Evolutionary conservation across 768 basidiomycete genomes (phyloP), one percentile per base, ranked within the genome.

Genomic region (Auriscalpium vulgare): DNA sequence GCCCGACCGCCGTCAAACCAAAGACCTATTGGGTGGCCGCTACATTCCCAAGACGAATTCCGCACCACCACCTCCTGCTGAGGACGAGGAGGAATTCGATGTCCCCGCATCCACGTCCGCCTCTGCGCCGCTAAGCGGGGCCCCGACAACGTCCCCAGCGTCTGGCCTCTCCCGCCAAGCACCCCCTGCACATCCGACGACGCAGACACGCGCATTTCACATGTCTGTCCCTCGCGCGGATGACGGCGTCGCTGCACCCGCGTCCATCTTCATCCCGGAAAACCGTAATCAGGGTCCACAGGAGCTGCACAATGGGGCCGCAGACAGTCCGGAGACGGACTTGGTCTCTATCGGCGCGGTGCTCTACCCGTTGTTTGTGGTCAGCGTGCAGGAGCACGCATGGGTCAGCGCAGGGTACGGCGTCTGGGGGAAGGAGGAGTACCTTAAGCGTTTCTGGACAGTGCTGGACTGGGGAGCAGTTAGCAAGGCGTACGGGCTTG

Each of bases 351-450:
- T 75, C n/a, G 87, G 85, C 36, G 76, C 79, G 36, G 71, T 73
- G 13, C 69, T 95, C 43, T 83, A 76, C 66, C 92, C 92, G 19
- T 67, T 95, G 54, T 84, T 91, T 68, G 89, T 87, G 59, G 66
- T 93, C 51, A 83, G 84, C 45, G 80, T 90, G 5, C 81, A 92
- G 62, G 91, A 93, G 68, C 92, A 91, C 62, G 85, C 87, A 29
- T 95, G 91, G 90, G 75, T 95, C 65, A 75, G 77, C 50, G 85
- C 87, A 19, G 89, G 88, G 40, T 92, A 87, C 61, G 92, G 92
- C 5, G 80, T 95, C 5, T 93, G 90, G 89, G 92, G 93, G 23
- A 89, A 91, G 71, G 91, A 95, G 67, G 79, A 79, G 62, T 95
- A 91, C 78, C 66, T 95, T 66, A 81, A 77, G 63, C 78, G 84